A percentile compares a stretch with the other conserved stretches of the same genome.
Conservation (phyloP, 352 stramenopile species). For the Globisporangium paddicum region DNA sequence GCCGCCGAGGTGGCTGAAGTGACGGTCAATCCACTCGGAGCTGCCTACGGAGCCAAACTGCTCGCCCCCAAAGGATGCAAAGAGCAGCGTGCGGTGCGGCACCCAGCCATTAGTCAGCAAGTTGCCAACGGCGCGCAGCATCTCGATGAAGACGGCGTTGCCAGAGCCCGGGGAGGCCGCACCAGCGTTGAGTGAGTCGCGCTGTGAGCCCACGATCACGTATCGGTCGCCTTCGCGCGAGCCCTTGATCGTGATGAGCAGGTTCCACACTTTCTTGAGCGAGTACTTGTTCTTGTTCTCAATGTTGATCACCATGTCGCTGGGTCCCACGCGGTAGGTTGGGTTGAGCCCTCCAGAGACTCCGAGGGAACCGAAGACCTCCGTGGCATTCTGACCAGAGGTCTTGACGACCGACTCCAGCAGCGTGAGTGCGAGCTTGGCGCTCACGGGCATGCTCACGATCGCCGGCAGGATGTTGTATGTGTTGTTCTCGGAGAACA, state of each 20-base stretch:
- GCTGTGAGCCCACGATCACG: constrained; percentile 65
- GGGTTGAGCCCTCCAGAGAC: constrained; percentile 22
- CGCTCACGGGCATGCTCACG: constrained; percentile 70
- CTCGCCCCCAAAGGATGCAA: constrained; percentile 74
- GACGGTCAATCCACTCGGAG: constrained; percentile 80
- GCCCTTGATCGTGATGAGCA: constrained; percentile 65
- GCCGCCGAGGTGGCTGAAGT: constrained; percentile 55
- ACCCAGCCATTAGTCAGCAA: constrained; percentile 67
- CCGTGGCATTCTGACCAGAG: constrained; percentile 21
- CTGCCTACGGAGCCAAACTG: constrained; percentile 77
- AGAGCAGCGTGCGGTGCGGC: constrained; percentile 69
- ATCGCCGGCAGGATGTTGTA: constrained; percentile 76
- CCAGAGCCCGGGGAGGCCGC: constrained; percentile 59
- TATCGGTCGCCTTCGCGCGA: constrained; percentile 73
- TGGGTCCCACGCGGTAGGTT: constrained; percentile 29
- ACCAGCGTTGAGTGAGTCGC: constrained; percentile 64
- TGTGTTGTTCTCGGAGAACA: constrained; percentile 80
- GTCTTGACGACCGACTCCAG: constrained; percentile 20
- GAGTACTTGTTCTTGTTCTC: constrained; percentile 66
- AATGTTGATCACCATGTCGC: constrained; percentile 29
- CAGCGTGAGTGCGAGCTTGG: constrained; percentile 44
- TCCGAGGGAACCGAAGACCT: constrained; percentile 41
- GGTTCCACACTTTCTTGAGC: constrained; percentile 75
- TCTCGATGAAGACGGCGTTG: constrained; percentile 76
- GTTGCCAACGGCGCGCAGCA: constrained; percentile 53